These are phyloP conservation scores for Nannizziopsis arthrosporioides DNA, from an alignment of 2,329 filamentous ascomycete genomes.

Conservation along the genomic window DNA sequence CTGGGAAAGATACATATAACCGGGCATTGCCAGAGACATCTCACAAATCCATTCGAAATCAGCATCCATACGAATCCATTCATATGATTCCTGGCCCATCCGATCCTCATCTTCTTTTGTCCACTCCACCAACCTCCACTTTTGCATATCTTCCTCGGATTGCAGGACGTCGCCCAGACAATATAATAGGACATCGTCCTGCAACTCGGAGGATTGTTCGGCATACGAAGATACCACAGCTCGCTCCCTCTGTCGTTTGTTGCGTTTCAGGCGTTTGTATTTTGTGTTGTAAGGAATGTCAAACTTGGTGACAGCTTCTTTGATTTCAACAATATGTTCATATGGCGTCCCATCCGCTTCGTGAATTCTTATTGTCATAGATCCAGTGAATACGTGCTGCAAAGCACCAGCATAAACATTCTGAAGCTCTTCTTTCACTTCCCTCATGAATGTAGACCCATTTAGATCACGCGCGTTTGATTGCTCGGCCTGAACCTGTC, in stretches of 20 bases:
- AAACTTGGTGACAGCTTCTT: slow-evolving; percentile 70
- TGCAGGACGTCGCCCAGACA: slow-evolving; percentile 86
- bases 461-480: slow-evolving; percentile 48
- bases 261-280: slow-evolving; percentile 92
- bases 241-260: slow-evolving; percentile 68
- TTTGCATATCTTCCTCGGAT: slow-evolving; percentile 62
- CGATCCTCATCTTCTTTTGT: slow-evolving; percentile 72
- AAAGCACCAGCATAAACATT: slow-evolving; percentile 57
- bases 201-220: slow-evolving; percentile 52
- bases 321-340: slow-evolving; percentile 93
- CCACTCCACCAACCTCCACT: slow-evolving; percentile 85
- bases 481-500: slow-evolving; percentile 57
- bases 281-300: slow-evolving; percentile 99
- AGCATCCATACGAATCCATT: slow-evolving; percentile 96
- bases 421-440: slow-evolving; percentile 66
- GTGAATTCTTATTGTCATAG: slow-evolving; percentile 95
- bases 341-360: slow-evolving; percentile 97
- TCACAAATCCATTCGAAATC: slow-evolving; percentile 97
- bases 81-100: slow-evolving; percentile 94
- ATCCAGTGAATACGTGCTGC: slow-evolving; percentile 78
- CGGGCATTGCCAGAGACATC: slow-evolving; percentile 69
- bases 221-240: slow-evolving; percentile 51
- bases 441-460: slow-evolving; percentile 66
- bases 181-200: slow-evolving; percentile 76
- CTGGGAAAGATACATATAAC: slow-evolving; percentile 97